Evolutionary conservation across 768 basidiomycete genomes (phyloP).

Genomic region (Boletus tomentosulus): DNA sequence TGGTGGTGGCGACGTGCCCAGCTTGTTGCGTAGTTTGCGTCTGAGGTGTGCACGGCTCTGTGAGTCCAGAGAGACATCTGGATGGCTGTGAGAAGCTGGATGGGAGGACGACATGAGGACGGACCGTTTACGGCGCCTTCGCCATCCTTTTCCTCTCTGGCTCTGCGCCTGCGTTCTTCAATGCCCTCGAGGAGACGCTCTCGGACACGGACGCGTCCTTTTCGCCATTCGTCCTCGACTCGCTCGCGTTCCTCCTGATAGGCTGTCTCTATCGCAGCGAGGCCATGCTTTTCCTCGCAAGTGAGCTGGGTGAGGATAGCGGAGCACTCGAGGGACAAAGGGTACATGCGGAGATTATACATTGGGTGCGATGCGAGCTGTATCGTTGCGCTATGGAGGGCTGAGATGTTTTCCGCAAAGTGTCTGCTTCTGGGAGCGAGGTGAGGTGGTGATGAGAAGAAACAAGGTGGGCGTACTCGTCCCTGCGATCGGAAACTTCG

Average conservation of each 20-base stretch:
- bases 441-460: constrained; percentile 11
- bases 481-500: constrained; percentile 69
- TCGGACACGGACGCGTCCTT: too few relatives aligned
- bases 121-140: too few relatives aligned
- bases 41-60: constrained; percentile 79
- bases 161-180: too few relatives aligned
- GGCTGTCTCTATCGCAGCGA: constrained; percentile 62
- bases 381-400: constrained; percentile 51
- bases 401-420: constrained; percentile 57
- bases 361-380: constrained; percentile 59
- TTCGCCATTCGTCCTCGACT: too few relatives aligned
- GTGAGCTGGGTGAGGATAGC: constrained; percentile 64
- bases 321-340: constrained; percentile 71
- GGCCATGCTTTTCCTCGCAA: constrained; percentile 61
- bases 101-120: too few relatives aligned
- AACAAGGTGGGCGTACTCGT: constrained; percentile 51
- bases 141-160: constrained; percentile 31
- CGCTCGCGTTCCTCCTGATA: constrained; percentile 34
- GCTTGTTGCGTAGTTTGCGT: constrained; percentile 78
- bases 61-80: constrained; percentile 21
- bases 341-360: constrained; percentile 70
- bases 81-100: too few relatives aligned
- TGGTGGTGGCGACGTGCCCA: constrained; percentile 76
- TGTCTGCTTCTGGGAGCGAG: constrained; percentile 46
- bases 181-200: too few relatives aligned